phyloP scores from a whole-genome alignment of 495 filamentous ascomycete genomes.

The Penicillium tannophilum region DNA sequence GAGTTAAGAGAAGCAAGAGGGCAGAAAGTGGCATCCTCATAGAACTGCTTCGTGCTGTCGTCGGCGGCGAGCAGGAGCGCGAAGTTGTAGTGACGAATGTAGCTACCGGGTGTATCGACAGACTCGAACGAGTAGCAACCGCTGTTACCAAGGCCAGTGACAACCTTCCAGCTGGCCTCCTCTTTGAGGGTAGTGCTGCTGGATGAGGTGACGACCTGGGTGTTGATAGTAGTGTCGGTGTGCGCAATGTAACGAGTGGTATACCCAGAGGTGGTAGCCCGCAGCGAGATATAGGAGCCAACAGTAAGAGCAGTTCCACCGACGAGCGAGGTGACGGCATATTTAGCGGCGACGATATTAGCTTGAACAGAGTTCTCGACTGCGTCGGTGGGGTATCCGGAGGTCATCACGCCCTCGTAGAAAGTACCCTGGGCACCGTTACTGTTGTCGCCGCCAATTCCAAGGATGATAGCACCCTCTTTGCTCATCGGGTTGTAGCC shows the following conservation, averaged over 20 bases:
- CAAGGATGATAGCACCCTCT: constrained; percentile 62
- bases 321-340: constrained; percentile 47
- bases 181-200: constrained; percentile 48
- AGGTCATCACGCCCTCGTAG: constrained; percentile 64
- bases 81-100: constrained; percentile 54
- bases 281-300: constrained; percentile 52
- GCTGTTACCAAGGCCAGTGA: constrained; percentile 52
- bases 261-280: constrained; percentile 52
- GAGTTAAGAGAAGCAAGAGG: constrained; percentile 47
- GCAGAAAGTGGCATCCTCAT: constrained; percentile 60
- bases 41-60: constrained; percentile 54
- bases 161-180: constrained; percentile 57
- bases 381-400: constrained; percentile 57
- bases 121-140: constrained; percentile 61
- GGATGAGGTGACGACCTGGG: constrained; percentile 54
- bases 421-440: constrained; percentile 57
- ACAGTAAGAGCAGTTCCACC: constrained; percentile 51
- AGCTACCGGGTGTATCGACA: constrained; percentile 55
- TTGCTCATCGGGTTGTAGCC: constrained; percentile 64
- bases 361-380: constrained; percentile 59
- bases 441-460: constrained; percentile 62
- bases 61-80: constrained; percentile 46
- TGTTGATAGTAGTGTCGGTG: constrained; percentile 47
- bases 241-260: constrained; percentile 54
- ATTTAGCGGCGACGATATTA: constrained; percentile 58